Evolutionary conservation across 495 filamentous ascomycete species (phyloP).

Genomic region (Chaetomium tenue): DNA sequence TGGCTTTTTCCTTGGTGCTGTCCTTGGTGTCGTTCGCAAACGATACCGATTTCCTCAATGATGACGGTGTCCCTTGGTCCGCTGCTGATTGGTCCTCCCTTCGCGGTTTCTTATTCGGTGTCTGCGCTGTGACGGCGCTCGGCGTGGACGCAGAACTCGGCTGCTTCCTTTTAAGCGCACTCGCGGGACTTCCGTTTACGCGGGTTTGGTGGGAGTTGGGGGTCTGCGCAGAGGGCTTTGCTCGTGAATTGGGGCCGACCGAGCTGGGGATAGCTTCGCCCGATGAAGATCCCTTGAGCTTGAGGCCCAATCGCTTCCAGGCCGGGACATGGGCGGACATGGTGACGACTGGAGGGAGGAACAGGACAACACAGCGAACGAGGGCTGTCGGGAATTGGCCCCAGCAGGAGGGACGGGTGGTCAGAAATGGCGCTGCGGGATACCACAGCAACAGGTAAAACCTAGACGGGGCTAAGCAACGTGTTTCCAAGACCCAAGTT

Average conservation of each 20-base stretch:
- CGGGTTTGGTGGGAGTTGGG: conserved; percentile 24
- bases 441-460: conserved; percentile 19
- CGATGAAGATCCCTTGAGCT: conserved; percentile 61
- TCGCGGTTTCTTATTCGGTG: conserved; percentile 36
- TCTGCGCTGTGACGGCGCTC: conserved; percentile 31
- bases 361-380: conserved; percentile 10
- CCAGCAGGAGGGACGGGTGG: conserved; percentile 14
- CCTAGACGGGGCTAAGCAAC: conserved; percentile 13
- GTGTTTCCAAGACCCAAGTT: conserved; percentile 20
- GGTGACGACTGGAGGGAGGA: conserved; percentile 23
- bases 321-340: conserved; percentile 58
- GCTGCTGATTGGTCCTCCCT: conserved; percentile 23
- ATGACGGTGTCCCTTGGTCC: conserved; percentile 14
- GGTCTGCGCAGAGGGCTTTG: conserved; percentile 20
- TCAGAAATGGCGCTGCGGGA: conserved; percentile 15
- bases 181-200: conserved; percentile 32
- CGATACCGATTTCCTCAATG: conserved; percentile 65
- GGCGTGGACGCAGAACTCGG: conserved; percentile 22
- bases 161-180: conserved; percentile 40
- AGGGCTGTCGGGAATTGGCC: conserved; percentile 4
- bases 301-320: conserved; percentile 74
- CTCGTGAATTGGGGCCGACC: conserved; percentile 20
- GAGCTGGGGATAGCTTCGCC: conserved; percentile 43
- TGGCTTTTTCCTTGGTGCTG: conserved; percentile 46
- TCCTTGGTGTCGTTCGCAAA: conserved; percentile 70